A percentile compares a stretch with the other conserved stretches of the same genome.
Conservation (phyloP, 2,329 filamentous ascomycete genomes). For the Arthroderma sp. region DNA sequence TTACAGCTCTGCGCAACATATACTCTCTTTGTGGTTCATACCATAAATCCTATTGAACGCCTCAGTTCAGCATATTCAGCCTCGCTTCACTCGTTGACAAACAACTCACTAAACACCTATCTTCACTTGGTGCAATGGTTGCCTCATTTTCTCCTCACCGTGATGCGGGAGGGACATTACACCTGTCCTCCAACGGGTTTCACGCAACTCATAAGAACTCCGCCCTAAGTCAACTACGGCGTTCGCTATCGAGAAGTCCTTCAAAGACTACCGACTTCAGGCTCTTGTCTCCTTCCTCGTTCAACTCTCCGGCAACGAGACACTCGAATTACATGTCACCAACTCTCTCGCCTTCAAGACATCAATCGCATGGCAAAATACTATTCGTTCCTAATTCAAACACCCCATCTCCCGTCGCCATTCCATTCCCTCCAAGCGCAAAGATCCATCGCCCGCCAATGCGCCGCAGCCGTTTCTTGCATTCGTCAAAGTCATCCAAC, state of each 20-base stretch:
- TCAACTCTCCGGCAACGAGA: slow-evolving; percentile 41
- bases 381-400: slow-evolving; percentile 36
- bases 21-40: too few species aligned
- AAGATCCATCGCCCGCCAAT: slow-evolving; percentile 43
- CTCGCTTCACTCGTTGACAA: not conserved
- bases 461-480: slow-evolving; percentile 28
- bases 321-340: slow-evolving; percentile 38
- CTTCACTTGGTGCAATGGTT: slow-evolving; percentile 26
- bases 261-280: slow-evolving; percentile 65
- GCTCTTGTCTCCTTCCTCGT: slow-evolving; percentile 43
- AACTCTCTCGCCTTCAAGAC: slow-evolving; percentile 47
- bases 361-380: slow-evolving; percentile 42
- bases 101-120: not conserved
- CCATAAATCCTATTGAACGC: too few species aligned
- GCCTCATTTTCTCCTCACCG: slow-evolving; percentile 39
- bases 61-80: not conserved
- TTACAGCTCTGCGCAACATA: too few species aligned
- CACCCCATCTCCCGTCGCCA: slow-evolving; percentile 42
- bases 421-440: slow-evolving; percentile 54
- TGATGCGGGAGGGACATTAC: slow-evolving; percentile 60
- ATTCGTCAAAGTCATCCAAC: slow-evolving; percentile 45
- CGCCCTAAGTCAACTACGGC: slow-evolving; percentile 68
- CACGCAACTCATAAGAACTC: slow-evolving; percentile 73
- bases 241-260: slow-evolving; percentile 84
- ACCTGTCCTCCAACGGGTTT: slow-evolving; percentile 70